Evolutionary conservation across 257 asterid species (phyloP).

Genomic region (Gynochthodes officinalis): DNA sequence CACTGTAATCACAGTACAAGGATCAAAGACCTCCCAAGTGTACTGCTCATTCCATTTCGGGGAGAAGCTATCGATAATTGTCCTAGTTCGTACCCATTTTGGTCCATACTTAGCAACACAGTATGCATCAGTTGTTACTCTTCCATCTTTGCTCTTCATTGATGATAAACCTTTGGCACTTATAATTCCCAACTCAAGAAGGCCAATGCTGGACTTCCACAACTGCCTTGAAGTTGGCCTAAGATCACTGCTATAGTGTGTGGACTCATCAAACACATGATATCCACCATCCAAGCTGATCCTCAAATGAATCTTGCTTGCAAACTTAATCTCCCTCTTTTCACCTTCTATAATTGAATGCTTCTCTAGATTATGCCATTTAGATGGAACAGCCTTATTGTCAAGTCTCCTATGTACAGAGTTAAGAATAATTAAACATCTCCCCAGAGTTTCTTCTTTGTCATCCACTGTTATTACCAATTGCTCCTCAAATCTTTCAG

Average conservation of each 20-base stretch:
- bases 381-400: conserved; percentile 56
- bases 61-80: conserved; percentile 56
- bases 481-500: conserved; percentile 79
- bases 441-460: conserved; percentile 56
- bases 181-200: conserved; percentile 70
- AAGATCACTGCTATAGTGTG: conserved; percentile 64
- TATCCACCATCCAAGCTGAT: conserved; percentile 80
- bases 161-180: conserved; percentile 58
- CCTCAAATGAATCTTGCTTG: conserved; percentile 80
- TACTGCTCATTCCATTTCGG: conserved; percentile 89
- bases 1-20: conserved; percentile 68
- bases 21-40: conserved; percentile 87
- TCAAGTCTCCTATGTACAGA: conserved; percentile 48
- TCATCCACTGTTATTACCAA: conserved; percentile 60
- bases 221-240: conserved; percentile 62
- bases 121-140: conserved; percentile 66
- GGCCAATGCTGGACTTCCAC: conserved; percentile 71
- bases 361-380: conserved; percentile 81
- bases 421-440: conserved; percentile 34
- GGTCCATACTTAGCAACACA: conserved; percentile 81
- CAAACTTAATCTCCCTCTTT: conserved; percentile 54
- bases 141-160: conserved; percentile 59
- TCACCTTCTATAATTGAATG: conserved; percentile 46
- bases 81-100: conserved; percentile 80
- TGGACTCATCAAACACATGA: conserved; percentile 80